Evolutionary conservation across 345 rosid genomes (phyloP), one percentile per base, ranked within the genome.

Genomic region (Cochlearia excelsa): DNA sequence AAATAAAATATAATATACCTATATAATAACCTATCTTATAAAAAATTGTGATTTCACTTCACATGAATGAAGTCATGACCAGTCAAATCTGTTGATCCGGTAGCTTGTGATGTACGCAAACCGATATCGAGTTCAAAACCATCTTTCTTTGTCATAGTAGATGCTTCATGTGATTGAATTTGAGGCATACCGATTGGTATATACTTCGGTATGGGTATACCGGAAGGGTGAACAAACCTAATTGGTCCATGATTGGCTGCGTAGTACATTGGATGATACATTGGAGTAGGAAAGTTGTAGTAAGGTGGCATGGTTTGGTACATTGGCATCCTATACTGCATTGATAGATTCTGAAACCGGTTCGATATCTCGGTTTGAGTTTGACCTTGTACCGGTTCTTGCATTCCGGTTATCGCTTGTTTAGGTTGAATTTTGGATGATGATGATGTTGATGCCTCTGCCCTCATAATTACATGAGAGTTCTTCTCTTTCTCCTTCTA

Each of bases 161-260:
- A 37, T 59, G 49, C 48, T 26, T 40, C 51, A 61, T 40, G 31
- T 8, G 63, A 23, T 28, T 57, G 60, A 57, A 54, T n/a, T 3
- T 45, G 65, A 51, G 69, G 44, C 43, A 57, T 23, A 51, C 59
- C 69, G 6, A 64, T 70, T 30, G 74, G 65, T 51, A 63, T 6
- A 50, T 46, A 54, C 50, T 69, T 63, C 57, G 69, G 69, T 57
- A 57, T 44, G 38, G 74, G 74, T 64, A 70, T 51, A 44, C 70
- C 74, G 51, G 74, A 64, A 38, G 74, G 74, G 46, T 70, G 70
- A 51, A 64, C 31, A 57, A 57, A 57, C 66, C 60, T 57, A 51
- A 70, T 40, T 38, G 8, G 23, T 45, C 57, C 65, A 64, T 45
- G 33, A 38, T 51, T 63, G 23, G 23, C 23, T 28, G 65, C 11